Evolutionary conservation across 139 green algal species (phyloP), one percentile per base, ranked within the genome.

Genomic region (Eudorina sp.): DNA sequence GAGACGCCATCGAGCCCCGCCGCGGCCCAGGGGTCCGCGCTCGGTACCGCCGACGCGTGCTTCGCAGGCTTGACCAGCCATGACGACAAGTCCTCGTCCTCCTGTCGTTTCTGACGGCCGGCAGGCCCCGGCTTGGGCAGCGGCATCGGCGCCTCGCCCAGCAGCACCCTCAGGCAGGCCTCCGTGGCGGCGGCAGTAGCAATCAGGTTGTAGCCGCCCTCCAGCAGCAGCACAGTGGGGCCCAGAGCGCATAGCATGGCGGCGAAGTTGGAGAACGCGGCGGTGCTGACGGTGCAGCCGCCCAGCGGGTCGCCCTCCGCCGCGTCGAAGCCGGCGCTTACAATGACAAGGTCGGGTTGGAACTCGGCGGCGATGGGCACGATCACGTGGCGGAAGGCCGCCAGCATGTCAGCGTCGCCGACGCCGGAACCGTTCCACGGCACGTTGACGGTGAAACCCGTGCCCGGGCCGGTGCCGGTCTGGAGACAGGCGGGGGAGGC

Each of bases 321-420:
- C 5, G 95, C 95, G 76, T 98, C 95, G 82, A 98, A 97, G 53
- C 96, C 96, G 11, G 95, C 95, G 16, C 92, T 94, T 31, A 98
- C 90, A 73, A 98, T 91, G 62, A 96, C 89, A 3, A 97, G 88
- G 69, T 96, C 81, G 0, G 96, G 96, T 6, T 77, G 80, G 83
- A 95, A 98, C 85, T 96, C 92, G 8, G 91, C 83, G 2, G 93
- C 95, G 27, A 98, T 94, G 55, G 96, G 96, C 58, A 80, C 8
- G 41, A 88, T 46, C 4, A 88, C 83, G 46, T 88, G 53, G 41
- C 68, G 95, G 74, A 97, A 96, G 25, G 95, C 95, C 7, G 92
- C 88, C 74, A 95, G 70, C 89, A 96, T 97, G 88, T 98, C 95
- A 6, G 41, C 91, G 70, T 97, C 91, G 45, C 78, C 73, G 6